Conservation (phyloP, 129 eudicot genomes). For the Helianthus tuberosus region DNA sequence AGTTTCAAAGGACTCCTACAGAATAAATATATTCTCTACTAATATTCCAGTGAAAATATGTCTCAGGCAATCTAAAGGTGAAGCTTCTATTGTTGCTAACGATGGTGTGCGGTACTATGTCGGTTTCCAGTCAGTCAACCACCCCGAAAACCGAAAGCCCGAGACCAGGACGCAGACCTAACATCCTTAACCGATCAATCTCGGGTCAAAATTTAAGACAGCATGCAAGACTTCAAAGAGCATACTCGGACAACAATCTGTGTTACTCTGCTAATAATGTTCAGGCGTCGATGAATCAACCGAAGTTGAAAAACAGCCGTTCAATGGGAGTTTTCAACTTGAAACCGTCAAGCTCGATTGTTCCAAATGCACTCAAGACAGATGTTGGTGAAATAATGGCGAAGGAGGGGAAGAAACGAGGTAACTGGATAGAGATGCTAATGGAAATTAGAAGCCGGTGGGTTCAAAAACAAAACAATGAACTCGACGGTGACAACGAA, state of each 20-base stretch:
- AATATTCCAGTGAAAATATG: conserved; percentile 4
- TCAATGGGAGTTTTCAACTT: conserved; percentile 63
- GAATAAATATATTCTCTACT: conserved; percentile 25
- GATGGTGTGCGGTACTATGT: conserved; percentile 56
- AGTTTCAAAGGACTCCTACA: conserved; percentile 18
- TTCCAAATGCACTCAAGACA: conserved; percentile 42
- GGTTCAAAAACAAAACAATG: conserved; percentile 44
- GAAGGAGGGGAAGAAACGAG: conserved; percentile 43
- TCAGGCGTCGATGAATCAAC: conserved; percentile 37
- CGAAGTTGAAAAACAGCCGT: conserved; percentile 51
- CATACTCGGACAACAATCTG: conserved; percentile 64
- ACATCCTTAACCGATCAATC: conserved; percentile 45
- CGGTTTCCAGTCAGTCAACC: conserved; percentile 40
- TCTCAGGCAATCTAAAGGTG: conserved; percentile 35
- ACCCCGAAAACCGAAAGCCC: conserved; percentile 34
- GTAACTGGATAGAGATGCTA: conserved; percentile 66
- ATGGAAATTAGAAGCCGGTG: conserved; percentile 57
- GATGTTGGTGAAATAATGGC: conserved; percentile 30
- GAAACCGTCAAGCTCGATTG: conserved; percentile 39
- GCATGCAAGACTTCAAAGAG: conserved; percentile 46
- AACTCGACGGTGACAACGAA: conserved; percentile 25
- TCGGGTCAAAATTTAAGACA: conserved; percentile 51
- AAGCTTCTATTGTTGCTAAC: conserved; percentile 11
- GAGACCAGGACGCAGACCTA: conserved; percentile 20
- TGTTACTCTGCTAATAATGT: conserved; percentile 41